Percentiles rank a stretch among this genome's conserved stretches.
These are phyloP conservation scores for Rubia tinctorum DNA, from an alignment of 305 asterid genomes.

Conservation along the genomic window DNA sequence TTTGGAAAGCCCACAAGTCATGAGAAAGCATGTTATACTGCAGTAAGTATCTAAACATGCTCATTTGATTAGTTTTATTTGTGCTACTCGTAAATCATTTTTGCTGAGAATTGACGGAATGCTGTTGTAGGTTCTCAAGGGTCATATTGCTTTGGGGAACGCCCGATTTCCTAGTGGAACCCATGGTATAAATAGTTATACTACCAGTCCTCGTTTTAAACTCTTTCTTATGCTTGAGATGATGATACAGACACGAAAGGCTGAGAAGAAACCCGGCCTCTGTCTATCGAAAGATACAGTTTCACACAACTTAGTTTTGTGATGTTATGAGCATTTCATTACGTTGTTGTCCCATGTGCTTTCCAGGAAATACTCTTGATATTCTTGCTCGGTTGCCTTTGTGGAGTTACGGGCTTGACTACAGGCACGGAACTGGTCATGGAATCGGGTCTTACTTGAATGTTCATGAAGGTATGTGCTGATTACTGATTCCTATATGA, in stretches of 20 bases:
- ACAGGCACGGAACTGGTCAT: constrained; percentile 99
- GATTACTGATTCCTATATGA: constrained; percentile 5
- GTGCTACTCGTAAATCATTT: neutral
- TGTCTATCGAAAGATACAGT: neutral
- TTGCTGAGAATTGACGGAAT: neutral
- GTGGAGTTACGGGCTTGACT: constrained; percentile 98
- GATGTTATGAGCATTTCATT: constrained; percentile 20
- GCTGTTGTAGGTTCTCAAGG: constrained; percentile 40
- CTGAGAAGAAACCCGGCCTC: too few species aligned
- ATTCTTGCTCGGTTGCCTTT: constrained; percentile 81
- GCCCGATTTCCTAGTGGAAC: constrained; percentile 96
- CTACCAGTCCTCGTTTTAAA: neutral
- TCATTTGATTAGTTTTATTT: neutral
- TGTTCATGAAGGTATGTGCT: constrained; percentile 86
- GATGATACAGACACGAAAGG: too few species aligned
- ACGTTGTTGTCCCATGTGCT: constrained; percentile 19
- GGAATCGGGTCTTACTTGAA: constrained; percentile 92
- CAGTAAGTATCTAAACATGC: constrained; percentile 48
- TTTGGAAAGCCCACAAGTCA: constrained; percentile 89
- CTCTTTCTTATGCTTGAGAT: neutral
- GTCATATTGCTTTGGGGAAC: constrained; percentile 87
- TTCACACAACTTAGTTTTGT: neutral
- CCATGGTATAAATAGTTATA: constrained; percentile 43
- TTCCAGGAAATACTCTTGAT: constrained; percentile 80
- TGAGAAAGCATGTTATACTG: constrained; percentile 96